Evolutionary conservation across 345 rosid species (phyloP).

Genomic region (Cardiospermum halicacabum): DNA sequence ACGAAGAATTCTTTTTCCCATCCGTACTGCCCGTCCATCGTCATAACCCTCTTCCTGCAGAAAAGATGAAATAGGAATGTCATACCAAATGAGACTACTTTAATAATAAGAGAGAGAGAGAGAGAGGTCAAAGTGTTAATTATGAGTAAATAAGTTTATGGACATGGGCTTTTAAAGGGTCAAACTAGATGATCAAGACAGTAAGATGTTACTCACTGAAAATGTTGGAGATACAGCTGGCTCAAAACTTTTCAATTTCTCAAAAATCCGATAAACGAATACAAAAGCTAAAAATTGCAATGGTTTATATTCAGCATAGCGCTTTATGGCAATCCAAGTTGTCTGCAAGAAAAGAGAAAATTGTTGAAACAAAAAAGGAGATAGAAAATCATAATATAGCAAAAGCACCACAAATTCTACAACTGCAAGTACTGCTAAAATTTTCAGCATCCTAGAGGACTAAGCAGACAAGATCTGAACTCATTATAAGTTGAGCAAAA

Average conservation of each 20-base stretch:
- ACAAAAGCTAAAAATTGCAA: slow-evolving; percentile 91
- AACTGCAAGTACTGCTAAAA: not conserved
- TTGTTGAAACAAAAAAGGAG: slow-evolving; percentile 4
- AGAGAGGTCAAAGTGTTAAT: not conserved
- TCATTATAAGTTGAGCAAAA: not conserved
- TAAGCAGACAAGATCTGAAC: not conserved
- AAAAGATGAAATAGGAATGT: slow-evolving; percentile 23
- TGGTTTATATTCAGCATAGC: slow-evolving; percentile 80
- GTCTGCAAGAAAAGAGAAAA: slow-evolving; percentile 47
- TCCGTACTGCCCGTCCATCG: slow-evolving; percentile 55
- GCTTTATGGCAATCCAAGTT: slow-evolving; percentile 76
- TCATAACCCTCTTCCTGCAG: slow-evolving; percentile 95
- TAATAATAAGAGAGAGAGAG: slow-evolving; percentile 2
- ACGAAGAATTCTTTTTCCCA: slow-evolving; percentile 88
- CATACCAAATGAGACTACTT: slow-evolving; percentile 10
- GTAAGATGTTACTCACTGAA: slow-evolving; percentile 45
- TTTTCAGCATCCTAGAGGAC: not conserved
- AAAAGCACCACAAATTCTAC: not conserved
- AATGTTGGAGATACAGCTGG: slow-evolving; percentile 64
- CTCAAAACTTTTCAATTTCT: slow-evolving; percentile 83
- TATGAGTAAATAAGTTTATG: not conserved
- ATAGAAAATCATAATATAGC: not conserved
- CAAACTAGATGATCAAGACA: not conserved
- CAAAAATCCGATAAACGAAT: slow-evolving; percentile 83
- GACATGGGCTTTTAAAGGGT: not conserved